Conservation (phyloP, 495 filamentous ascomycete genomes). For the Halenospora varia region DNA sequence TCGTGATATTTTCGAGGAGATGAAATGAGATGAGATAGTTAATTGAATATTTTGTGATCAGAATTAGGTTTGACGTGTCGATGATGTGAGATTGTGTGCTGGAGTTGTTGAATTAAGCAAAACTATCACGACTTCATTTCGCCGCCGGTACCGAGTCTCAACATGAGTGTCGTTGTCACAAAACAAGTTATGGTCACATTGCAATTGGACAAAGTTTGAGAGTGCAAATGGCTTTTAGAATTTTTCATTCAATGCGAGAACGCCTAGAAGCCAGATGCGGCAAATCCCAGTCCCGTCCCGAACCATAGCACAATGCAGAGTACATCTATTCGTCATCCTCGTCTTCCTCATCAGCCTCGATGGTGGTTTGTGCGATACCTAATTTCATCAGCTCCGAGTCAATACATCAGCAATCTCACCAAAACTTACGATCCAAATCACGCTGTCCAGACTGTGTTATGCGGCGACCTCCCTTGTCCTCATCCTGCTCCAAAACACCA, state of each 20-base stretch:
- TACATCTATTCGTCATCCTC: slow-evolving; percentile 31
- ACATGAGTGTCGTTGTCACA: too few species aligned
- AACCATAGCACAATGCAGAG: neutral
- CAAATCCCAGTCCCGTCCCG: neutral
- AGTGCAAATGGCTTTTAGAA: neutral
- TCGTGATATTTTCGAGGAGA: too few species aligned
- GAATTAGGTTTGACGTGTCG: too few species aligned
- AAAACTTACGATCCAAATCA: slow-evolving; percentile 83
- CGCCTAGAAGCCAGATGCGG: slow-evolving; percentile 3
- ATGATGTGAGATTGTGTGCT: too few species aligned
- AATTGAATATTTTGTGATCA: neutral
- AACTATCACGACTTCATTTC: too few species aligned
- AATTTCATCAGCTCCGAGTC: slow-evolving; percentile 2
- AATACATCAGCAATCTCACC: neutral
- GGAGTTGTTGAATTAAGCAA: too few species aligned
- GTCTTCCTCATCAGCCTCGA: slow-evolving; percentile 67
- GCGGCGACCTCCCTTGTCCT: slow-evolving; percentile 94
- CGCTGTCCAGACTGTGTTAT: slow-evolving; percentile 97
- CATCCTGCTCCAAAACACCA: slow-evolving; percentile 91
- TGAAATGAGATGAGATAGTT: neutral
- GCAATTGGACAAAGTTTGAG: neutral
- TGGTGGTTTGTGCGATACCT: slow-evolving; percentile 69
- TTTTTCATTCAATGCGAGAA: neutral
- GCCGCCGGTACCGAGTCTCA: too few species aligned
- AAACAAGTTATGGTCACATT: neutral